Evolutionary conservation across 2,329 filamentous ascomycete genomes (phyloP).

Genomic region (Venturia asperata): DNA sequence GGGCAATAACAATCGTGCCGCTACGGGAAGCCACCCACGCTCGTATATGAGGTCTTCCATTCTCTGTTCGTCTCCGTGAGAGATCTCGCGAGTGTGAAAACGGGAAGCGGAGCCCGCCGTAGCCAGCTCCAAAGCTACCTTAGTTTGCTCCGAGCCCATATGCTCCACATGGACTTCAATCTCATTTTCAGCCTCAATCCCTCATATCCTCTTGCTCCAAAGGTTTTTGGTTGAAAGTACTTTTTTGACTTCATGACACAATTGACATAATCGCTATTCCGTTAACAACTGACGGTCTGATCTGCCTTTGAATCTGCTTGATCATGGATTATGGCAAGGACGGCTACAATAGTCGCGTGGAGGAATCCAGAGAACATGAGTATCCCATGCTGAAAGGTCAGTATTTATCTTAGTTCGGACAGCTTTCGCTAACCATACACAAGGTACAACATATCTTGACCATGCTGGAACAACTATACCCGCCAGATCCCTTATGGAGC

Average conservation of each 20-base stretch:
- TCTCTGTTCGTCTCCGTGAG: no score
- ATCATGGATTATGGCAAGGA: background rate
- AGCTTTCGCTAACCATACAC: background rate
- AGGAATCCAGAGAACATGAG: conserved; percentile 19
- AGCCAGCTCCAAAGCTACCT: conserved; percentile 4
- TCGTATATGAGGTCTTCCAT: background rate
- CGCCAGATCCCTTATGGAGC: conserved; percentile 71
- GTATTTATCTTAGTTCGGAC: background rate
- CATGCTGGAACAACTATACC: conserved; percentile 90
- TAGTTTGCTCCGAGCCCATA: conserved; percentile 1
- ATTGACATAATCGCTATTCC: background rate
- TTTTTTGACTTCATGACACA: background rate
- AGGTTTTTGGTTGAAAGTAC: background rate
- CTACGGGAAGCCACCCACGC: background rate
- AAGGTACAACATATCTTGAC: conserved; percentile 76
- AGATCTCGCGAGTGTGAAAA: background rate
- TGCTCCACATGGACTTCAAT: background rate
- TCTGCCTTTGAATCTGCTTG: background rate
- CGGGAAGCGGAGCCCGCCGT: conserved; percentile 5
- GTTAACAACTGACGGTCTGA: background rate
- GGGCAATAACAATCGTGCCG: background rate
- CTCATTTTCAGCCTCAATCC: background rate
- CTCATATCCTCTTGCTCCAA: background rate
- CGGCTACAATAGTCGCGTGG: conserved; percentile 16
- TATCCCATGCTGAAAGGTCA: conserved; percentile 20